Conservation (phyloP, 1,284 basidiomycete species). For the Phlebopus sp. region DNA sequence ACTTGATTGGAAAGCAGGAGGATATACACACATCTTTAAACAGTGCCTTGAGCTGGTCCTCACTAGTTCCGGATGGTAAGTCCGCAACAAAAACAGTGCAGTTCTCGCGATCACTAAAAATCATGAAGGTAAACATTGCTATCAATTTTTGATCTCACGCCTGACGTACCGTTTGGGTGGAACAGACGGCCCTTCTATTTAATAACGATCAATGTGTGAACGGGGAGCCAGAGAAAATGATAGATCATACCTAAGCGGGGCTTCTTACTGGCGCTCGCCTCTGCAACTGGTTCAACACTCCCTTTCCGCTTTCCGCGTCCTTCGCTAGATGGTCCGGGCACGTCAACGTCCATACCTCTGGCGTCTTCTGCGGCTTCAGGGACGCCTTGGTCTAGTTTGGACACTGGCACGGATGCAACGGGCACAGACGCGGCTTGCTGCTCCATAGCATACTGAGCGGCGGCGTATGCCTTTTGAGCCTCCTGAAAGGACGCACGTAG, state of each 20-base stretch:
- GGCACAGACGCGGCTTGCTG: constrained; percentile 41
- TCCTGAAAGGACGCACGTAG: constrained; percentile 41
- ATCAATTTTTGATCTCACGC: not conserved
- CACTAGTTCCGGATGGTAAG: constrained; percentile 55
- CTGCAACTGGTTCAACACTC: constrained; percentile 44
- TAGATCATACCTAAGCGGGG: constrained; percentile 48
- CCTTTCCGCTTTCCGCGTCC: constrained; percentile 60
- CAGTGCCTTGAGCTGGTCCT: constrained; percentile 66
- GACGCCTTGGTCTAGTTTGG: constrained; percentile 6
- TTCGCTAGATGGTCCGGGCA: constrained; percentile 23
- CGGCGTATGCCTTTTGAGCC: constrained; percentile 54
- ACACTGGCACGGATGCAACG: constrained; percentile 32
- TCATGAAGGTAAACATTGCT: not conserved
- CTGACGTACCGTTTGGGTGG: constrained; percentile 60
- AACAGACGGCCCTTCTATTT: constrained; percentile 42
- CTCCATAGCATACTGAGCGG: constrained; percentile 45
- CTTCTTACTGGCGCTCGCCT: constrained; percentile 57
- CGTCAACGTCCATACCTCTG: constrained; percentile 55
- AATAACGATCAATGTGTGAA: constrained; percentile 5
- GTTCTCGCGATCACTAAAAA: constrained; percentile 88
- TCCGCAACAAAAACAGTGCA: constrained; percentile 86
- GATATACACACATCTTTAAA: constrained; percentile 78
- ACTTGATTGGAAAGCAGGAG: not conserved
- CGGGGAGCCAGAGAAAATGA: not conserved
- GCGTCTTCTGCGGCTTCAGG: constrained; percentile 3